phyloP scores from a whole-genome alignment of 73 alveolate genomes.

The Breviolum minutum region DNA sequence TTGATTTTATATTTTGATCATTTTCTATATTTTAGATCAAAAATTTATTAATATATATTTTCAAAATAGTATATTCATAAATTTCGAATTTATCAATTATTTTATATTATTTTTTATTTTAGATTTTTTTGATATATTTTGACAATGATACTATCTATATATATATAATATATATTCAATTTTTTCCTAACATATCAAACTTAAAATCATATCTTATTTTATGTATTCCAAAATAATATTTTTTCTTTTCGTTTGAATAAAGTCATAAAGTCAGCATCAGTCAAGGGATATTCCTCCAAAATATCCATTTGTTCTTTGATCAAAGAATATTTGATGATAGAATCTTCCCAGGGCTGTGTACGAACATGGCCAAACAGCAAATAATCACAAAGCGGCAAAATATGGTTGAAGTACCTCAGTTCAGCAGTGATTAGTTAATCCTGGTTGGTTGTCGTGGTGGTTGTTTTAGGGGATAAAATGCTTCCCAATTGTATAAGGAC shows the following conservation, averaged over 20 bases:
- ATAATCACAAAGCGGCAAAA: neutral
- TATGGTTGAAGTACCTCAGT: neutral
- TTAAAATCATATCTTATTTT: neutral
- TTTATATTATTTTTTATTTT: neutral
- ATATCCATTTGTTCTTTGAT: neutral
- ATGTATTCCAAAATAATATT: neutral
- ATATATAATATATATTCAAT: neutral
- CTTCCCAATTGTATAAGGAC: too few species aligned
- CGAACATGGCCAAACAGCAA: neutral
- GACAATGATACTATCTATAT: neutral
- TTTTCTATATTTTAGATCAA: neutral
- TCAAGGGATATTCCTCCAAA: neutral
- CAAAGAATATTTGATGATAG: conserved; percentile 11
- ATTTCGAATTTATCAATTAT: neutral
- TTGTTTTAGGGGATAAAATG: too few species aligned
- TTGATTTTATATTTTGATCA: neutral
- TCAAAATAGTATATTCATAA: neutral
- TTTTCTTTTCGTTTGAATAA: neutral
- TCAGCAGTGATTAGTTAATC: neutral
- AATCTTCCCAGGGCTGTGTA: neutral
- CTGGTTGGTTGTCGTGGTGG: neutral
- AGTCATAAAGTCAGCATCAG: neutral
- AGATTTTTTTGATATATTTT: neutral
- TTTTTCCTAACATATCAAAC: neutral
- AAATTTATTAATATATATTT: neutral